Conservation (phyloP, 2,329 filamentous ascomycete genomes). For the Penicillium hesseltinei region DNA sequence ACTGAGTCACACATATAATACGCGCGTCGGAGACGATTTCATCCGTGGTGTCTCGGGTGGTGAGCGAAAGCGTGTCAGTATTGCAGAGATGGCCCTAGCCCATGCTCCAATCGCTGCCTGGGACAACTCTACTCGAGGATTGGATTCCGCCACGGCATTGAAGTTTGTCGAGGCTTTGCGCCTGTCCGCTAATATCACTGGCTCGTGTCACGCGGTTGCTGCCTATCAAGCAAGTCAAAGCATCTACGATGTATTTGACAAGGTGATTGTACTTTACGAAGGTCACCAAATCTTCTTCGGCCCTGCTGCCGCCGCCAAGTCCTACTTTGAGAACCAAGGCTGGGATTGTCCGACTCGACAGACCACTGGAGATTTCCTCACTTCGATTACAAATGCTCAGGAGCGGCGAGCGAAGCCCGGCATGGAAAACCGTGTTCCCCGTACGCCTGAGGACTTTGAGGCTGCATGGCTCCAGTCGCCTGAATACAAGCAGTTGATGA, state of each 20-base stretch:
- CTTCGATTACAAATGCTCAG: slow-evolving; percentile 61
- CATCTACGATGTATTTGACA: slow-evolving; percentile 60
- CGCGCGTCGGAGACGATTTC: slow-evolving; percentile 52
- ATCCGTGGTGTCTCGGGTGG: slow-evolving; percentile 60
- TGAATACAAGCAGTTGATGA: slow-evolving; percentile 42
- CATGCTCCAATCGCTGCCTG: slow-evolving; percentile 44
- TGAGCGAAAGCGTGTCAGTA: slow-evolving; percentile 59
- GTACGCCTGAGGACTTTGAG: slow-evolving; percentile 67
- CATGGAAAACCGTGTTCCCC: slow-evolving; percentile 61
- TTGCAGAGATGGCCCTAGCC: slow-evolving; percentile 53
- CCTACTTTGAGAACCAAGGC: slow-evolving; percentile 66
- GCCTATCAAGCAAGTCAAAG: slow-evolving; percentile 51
- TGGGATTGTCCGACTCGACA: slow-evolving; percentile 65
- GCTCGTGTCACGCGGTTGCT: slow-evolving; percentile 49
- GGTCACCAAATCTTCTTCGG: slow-evolving; percentile 74
- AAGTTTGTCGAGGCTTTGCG: slow-evolving; percentile 53
- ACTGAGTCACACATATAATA: slow-evolving; percentile 48
- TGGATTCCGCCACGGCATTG: slow-evolving; percentile 53
- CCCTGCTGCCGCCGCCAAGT: slow-evolving; percentile 55
- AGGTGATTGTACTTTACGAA: slow-evolving; percentile 67
- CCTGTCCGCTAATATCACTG: slow-evolving; percentile 45
- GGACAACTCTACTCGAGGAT: slow-evolving; percentile 47
- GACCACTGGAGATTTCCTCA: slow-evolving; percentile 67
- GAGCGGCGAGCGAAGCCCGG: slow-evolving; percentile 57
- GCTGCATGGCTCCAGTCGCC: slow-evolving; percentile 53